Conservation (phyloP, 2,329 filamentous ascomycete species). For the Penicillium sp. region DNA sequence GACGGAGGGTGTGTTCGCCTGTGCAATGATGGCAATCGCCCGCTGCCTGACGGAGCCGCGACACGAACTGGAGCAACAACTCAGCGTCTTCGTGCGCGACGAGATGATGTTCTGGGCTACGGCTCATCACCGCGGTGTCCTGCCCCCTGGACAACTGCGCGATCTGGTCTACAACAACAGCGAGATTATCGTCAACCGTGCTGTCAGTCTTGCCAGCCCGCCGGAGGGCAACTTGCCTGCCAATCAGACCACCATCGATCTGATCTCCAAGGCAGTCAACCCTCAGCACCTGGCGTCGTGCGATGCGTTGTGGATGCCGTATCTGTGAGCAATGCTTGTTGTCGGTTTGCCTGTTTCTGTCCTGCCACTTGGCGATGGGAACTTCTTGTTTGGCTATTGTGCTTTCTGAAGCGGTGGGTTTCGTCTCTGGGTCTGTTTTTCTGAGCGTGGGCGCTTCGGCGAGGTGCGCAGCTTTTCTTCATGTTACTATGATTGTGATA, state of each 20-base stretch:
- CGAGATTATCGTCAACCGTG: constrained; percentile 88
- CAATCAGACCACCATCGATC: constrained; percentile 94
- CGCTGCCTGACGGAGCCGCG: constrained; percentile 84
- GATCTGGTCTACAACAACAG: constrained; percentile 83
- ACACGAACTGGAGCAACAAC: constrained; percentile 84
- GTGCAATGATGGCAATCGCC: constrained; percentile 92
- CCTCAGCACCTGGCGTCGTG: constrained; percentile 83
- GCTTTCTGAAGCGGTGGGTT: constrained; percentile 13
- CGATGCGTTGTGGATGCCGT: constrained; percentile 97
- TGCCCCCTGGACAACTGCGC: constrained; percentile 68
- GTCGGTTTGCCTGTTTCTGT: constrained; percentile 17
- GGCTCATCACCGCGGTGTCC: constrained; percentile 65
- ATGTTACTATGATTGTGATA: constrained; percentile 22
- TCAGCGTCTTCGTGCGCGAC: constrained; percentile 92
- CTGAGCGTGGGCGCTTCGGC: constrained; percentile 28
- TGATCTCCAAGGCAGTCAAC: constrained; percentile 89
- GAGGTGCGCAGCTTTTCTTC: constrained; percentile 13
- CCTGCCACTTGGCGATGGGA: constrained; percentile 7
- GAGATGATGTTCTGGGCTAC: constrained; percentile 99
- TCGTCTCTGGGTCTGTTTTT: constrained; percentile 19
- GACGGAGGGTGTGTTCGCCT: constrained; percentile 94
- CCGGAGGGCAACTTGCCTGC: constrained; percentile 79
- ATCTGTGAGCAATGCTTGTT: constrained; percentile 57
- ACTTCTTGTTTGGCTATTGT: constrained; percentile 14
- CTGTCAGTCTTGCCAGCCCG: constrained; percentile 75